Conservation (phyloP, 2,329 filamentous ascomycete species). For the Paecilomyces formosus region DNA sequence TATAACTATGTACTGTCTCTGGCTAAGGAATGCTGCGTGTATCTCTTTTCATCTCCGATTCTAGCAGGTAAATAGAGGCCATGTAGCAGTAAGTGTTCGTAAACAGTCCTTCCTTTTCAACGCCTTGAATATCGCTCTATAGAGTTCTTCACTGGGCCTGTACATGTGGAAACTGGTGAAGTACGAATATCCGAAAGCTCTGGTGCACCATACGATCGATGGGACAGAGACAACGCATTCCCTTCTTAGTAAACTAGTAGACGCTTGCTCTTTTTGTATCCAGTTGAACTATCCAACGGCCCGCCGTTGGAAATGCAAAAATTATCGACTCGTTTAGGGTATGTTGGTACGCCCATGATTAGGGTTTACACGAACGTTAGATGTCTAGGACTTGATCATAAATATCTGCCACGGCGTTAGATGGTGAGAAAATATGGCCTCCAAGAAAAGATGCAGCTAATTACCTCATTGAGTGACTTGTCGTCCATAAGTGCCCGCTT, state of each 20-base stretch:
- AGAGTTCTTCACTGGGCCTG: not conserved
- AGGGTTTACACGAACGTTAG: not conserved
- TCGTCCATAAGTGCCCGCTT: constrained; percentile 73
- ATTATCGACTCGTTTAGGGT: not conserved
- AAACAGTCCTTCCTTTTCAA: not conserved
- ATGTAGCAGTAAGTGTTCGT: not conserved
- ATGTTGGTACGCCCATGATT: not conserved
- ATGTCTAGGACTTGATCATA: constrained; percentile 23
- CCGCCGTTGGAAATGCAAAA: not conserved
- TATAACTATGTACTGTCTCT: too few relatives aligned
- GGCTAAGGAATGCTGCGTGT: not conserved
- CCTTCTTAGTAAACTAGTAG: not conserved
- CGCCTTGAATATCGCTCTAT: not conserved
- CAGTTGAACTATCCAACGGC: not conserved
- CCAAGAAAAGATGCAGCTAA: constrained; percentile 11
- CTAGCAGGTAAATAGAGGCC: not conserved
- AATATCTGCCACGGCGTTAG: constrained; percentile 24
- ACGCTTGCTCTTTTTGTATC: not conserved
- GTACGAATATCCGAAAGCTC: not conserved
- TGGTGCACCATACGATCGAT: not conserved
- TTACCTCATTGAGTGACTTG: constrained; percentile 77
- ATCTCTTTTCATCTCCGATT: too few relatives aligned
- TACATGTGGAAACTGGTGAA: not conserved
- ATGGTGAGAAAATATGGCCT: not conserved
- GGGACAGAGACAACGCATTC: not conserved